Percentiles rank a stretch among this genome's conserved stretches.
phyloP scores from a whole-genome alignment of 495 filamentous ascomycete genomes.

The Terfezia boudieri region DNA sequence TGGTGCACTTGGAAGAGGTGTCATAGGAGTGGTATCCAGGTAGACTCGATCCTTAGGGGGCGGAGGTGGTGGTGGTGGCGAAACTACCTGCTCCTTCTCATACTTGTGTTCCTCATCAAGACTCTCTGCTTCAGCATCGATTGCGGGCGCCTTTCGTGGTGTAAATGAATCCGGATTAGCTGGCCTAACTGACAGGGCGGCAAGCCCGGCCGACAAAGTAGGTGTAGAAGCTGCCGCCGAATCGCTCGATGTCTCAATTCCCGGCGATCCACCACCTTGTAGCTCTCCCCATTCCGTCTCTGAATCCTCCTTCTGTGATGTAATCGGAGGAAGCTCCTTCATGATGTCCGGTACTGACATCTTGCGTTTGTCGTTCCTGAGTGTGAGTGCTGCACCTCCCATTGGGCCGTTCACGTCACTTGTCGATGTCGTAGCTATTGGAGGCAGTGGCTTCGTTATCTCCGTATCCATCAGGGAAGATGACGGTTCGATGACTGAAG shows the following conservation, averaged over 20 bases:
- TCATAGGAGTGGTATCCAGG: conserved; percentile 40
- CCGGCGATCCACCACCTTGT: background rate
- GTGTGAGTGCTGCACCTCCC: background rate
- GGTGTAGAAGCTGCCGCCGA: background rate
- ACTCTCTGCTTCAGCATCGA: conserved; percentile 1
- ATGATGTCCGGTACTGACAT: background rate
- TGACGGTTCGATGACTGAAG: background rate
- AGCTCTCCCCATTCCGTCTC: background rate
- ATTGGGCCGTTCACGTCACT: background rate
- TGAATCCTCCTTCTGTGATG: background rate
- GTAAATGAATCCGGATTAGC: conserved; percentile 1
- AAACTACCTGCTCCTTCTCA: conserved; percentile 1
- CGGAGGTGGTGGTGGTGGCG: conserved; percentile 5
- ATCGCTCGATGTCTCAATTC: background rate
- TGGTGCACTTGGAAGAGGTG: conserved; percentile 24
- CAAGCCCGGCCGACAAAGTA: background rate
- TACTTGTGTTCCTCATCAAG: conserved; percentile 7
- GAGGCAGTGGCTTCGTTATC: background rate
- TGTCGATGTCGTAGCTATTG: background rate
- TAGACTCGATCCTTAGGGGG: conserved; percentile 24
- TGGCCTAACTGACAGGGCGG: conserved; percentile 1
- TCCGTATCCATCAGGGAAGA: background rate
- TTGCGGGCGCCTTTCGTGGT: background rate
- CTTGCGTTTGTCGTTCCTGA: background rate
- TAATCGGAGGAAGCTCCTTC: background rate